Conservation (phyloP, 345 rosid species). For the Adansonia digitata region DNA sequence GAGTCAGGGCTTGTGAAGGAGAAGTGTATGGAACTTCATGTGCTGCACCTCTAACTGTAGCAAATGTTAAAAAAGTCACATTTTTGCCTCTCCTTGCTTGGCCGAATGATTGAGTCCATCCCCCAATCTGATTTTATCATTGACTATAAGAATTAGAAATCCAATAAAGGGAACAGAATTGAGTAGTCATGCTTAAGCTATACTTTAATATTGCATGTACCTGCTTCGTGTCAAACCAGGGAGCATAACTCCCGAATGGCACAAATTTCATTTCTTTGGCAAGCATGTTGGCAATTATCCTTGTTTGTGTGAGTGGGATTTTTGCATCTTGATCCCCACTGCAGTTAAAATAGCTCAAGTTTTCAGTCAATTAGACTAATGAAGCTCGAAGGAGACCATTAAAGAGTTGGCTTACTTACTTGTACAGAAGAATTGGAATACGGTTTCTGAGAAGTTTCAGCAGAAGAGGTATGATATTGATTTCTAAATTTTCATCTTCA, state of each 20-base stretch:
- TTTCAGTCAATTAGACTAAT: neutral
- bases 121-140: neutral
- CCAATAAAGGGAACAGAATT: neutral
- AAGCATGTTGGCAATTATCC: conserved; percentile 1
- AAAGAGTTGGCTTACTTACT: neutral
- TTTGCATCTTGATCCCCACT: neutral
- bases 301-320: conserved; percentile 2
- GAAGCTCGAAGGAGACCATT: neutral
- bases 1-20: neutral
- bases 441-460: neutral
- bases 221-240: neutral
- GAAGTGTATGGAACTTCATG: conserved; percentile 4
- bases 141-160: neutral
- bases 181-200: neutral
- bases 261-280: neutral
- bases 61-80: neutral
- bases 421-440: neutral
- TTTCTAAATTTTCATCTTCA: neutral
- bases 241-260: neutral
- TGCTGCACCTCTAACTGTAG: neutral
- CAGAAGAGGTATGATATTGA: neutral
- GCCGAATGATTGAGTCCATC: neutral
- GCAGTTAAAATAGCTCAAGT: neutral
- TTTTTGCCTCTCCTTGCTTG: neutral
- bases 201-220: neutral